phyloP scores from a whole-genome alignment of 169 alveolate species.

The Blepharisma undulans region DNA sequence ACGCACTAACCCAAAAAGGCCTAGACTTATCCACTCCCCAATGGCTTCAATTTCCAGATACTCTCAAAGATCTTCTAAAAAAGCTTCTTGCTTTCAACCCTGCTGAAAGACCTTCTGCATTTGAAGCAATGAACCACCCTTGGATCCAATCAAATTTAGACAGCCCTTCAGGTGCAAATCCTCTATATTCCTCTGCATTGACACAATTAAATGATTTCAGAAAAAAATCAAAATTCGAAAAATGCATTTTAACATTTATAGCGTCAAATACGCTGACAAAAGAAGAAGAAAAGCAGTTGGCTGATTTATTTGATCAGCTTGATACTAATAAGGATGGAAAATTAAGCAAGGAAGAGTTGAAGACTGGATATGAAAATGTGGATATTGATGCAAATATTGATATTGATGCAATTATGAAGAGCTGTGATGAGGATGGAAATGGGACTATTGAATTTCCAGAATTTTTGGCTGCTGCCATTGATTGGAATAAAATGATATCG shows the following conservation, averaged over 20 bases:
- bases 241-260: slow-evolving; percentile 30
- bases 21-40: background rate
- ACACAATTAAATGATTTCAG: background rate
- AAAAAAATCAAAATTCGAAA: background rate
- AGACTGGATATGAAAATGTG: slow-evolving; percentile 38
- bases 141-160: slow-evolving; percentile 35
- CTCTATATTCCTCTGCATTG: background rate
- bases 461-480: slow-evolving; percentile 61
- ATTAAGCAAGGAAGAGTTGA: slow-evolving; percentile 45
- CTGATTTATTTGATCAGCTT: slow-evolving; percentile 29
- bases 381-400: slow-evolving; percentile 45
- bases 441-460: slow-evolving; percentile 62
- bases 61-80: slow-evolving; percentile 48
- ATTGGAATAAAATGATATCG: slow-evolving; percentile 58
- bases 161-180: background rate
- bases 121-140: slow-evolving; percentile 57
- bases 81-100: slow-evolving; percentile 55
- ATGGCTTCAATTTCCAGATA: background rate
- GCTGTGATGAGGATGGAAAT: slow-evolving; percentile 61
- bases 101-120: slow-evolving; percentile 52
- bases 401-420: slow-evolving; percentile 35
- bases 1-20: background rate
- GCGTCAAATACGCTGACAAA: slow-evolving; percentile 35
- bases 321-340: slow-evolving; percentile 51
- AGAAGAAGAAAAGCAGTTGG: slow-evolving; percentile 42